These are phyloP conservation scores for Puccinia triticina DNA, from an alignment of 1,284 basidiomycete species.

Conservation along the genomic window DNA sequence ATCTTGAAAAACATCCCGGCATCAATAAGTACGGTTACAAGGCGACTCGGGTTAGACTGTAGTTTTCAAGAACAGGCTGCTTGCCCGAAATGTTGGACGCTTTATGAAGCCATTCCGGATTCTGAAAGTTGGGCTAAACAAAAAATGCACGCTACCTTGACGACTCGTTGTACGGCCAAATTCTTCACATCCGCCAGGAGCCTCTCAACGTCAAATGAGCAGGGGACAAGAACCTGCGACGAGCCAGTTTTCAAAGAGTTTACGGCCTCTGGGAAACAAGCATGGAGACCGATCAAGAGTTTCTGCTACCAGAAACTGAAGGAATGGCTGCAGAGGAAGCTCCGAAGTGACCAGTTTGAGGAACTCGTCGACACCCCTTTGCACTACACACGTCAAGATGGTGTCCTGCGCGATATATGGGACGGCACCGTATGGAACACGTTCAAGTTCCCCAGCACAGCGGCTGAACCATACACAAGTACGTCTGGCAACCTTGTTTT, in stretches of 20 bases:
- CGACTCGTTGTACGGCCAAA: neutral
- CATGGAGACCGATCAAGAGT: neutral
- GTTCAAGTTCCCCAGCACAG: neutral
- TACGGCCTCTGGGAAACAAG: neutral
- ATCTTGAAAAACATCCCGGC: neutral
- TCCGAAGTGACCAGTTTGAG: neutral
- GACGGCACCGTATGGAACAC: slow-evolving; percentile 24
- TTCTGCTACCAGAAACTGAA: slow-evolving; percentile 21
- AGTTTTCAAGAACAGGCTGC: neutral
- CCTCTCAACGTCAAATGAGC: neutral
- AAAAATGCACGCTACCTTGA: neutral
- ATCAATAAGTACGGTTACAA: neutral
- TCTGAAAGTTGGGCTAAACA: neutral
- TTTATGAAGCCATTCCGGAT: too few relatives aligned
- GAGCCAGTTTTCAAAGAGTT: slow-evolving; percentile 1
- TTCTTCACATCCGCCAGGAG: neutral
- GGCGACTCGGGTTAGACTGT: neutral
- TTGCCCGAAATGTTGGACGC: neutral
- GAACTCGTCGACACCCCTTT: neutral
- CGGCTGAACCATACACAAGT: neutral
- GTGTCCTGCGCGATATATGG: slow-evolving; percentile 32
- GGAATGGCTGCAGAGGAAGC: neutral
- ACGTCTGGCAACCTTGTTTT: slow-evolving; percentile 25
- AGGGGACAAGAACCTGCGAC: neutral
- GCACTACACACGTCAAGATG: neutral